Percentiles rank a stretch among this genome's conserved stretches.
These are phyloP conservation scores for Echria macrotheca DNA, from an alignment of 495 filamentous ascomycete genomes.

Conservation along the genomic window DNA sequence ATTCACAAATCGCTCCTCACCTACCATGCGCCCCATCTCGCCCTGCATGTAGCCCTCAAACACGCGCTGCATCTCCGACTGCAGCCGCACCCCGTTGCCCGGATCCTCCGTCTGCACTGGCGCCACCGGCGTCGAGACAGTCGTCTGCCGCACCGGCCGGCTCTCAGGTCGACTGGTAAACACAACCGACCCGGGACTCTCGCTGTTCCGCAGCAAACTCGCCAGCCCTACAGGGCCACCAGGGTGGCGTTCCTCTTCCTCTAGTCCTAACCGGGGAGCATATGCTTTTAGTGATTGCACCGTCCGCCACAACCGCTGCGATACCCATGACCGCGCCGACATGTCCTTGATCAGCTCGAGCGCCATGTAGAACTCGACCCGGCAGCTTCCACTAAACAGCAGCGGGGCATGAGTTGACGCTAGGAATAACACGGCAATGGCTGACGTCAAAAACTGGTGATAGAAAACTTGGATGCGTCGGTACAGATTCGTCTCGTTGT, in stretches of 20 bases:
- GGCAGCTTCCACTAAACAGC: conserved; percentile 65
- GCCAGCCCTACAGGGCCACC: background rate
- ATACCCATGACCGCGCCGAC: conserved; percentile 70
- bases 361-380: conserved; percentile 84
- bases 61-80: conserved; percentile 42
- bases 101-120: conserved; percentile 15
- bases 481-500: conserved; percentile 77
- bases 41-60: too few relatives aligned
- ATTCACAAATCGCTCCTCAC: too few relatives aligned
- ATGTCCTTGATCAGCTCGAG: conserved; percentile 77
- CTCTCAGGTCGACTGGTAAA: conserved; percentile 2
- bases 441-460: conserved; percentile 80
- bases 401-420: conserved; percentile 76
- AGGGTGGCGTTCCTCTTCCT: conserved; percentile 20
- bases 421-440: conserved; percentile 75
- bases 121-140: conserved; percentile 8
- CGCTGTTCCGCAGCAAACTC: background rate
- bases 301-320: conserved; percentile 75
- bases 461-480: conserved; percentile 73
- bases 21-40: too few relatives aligned
- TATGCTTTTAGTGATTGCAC: conserved; percentile 75
- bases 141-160: background rate
- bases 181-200: conserved; percentile 1
- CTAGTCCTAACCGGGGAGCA: conserved; percentile 72
- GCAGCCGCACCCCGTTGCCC: conserved; percentile 35